Evolutionary conservation across 23 red algal species (phyloP), one percentile per base, ranked within the genome.

Genomic region (Pyropia yezoensis): DNA sequence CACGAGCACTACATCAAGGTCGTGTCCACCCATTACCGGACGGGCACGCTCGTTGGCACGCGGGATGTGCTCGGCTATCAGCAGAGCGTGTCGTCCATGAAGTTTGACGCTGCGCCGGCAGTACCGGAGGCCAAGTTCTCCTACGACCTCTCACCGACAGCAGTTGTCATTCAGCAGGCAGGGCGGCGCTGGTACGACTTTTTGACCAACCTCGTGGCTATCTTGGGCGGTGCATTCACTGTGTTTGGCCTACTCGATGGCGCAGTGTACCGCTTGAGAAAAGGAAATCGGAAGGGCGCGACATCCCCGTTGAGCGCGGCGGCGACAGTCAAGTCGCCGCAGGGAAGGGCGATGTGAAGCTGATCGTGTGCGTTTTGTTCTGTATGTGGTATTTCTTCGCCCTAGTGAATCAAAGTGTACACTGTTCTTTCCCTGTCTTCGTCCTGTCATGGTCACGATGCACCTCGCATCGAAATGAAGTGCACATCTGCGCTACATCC

Each of bases 161-260:
- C 84, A 13, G 84, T 81, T 59, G 84, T 89, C 49, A 81, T 89
- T 54, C 76, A 75, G 47, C 84, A 81, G 68, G 84, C 71, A 6
- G 84, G 84, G 15, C 76, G 78, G 63, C 84, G 84, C 12, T 89
- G 84, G 84, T 89, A 89, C 65, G 84, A 89, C 57, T 89, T 89
- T 74, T 65, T 89, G 60, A 89, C 84, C 15, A 79, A 67, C 47
- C 57, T 89, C 53, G 76, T 73, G 26, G 84, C 84, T 1, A 89
- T 89, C 49, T 53, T 89, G 25, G 84, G 84, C 50, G 84, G 84
- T 9, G 73, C 77, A 22, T 89, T 80, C 22, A 81, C 76, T 18
- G 84, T 89, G n/a, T 28, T 89, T 32, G 71, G 69, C 14, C 52
- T 89, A 30, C 63, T 81, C 23, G 84, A 89, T 49, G 84, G 84